phyloP scores from a whole-genome alignment of 805 yeast genomes.

The Candida insectorum region DNA sequence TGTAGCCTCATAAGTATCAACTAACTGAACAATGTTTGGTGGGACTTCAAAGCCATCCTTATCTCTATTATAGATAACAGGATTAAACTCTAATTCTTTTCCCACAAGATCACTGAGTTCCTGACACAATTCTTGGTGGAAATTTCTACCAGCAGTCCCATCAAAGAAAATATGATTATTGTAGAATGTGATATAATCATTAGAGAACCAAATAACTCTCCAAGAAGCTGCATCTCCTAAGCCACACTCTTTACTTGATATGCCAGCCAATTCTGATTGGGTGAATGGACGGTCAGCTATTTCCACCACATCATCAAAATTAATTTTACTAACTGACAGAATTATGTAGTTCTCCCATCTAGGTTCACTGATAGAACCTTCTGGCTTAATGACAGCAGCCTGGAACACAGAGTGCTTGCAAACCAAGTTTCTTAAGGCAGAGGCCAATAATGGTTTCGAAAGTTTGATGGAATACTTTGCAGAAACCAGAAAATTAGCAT shows the following conservation, averaged over 20 bases:
- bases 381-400: background rate
- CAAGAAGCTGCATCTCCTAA: conserved; percentile 16
- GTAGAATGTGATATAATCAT: conserved; percentile 17
- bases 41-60: background rate
- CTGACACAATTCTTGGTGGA: conserved; percentile 22
- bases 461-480: conserved; percentile 16
- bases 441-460: conserved; percentile 14
- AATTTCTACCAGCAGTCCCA: conserved; percentile 28
- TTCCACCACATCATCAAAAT: conserved; percentile 19
- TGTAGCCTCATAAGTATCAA: background rate
- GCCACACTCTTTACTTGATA: no score
- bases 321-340: conserved; percentile 14
- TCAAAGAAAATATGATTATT: conserved; percentile 31
- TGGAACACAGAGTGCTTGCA: conserved; percentile 15
- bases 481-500: conserved; percentile 22
- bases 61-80: background rate
- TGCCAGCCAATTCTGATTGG: conserved; percentile 9
- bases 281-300: conserved; percentile 10
- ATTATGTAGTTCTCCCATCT: background rate
- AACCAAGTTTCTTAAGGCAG: conserved; percentile 15
- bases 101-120: background rate
- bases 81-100: background rate
- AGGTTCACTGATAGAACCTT: no score
- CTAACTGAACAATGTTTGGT: background rate
- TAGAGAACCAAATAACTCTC: conserved; percentile 17